Base-by-base conservation (phyloP, 441 rosid species). In the Euphorbia celastroides region DNA sequence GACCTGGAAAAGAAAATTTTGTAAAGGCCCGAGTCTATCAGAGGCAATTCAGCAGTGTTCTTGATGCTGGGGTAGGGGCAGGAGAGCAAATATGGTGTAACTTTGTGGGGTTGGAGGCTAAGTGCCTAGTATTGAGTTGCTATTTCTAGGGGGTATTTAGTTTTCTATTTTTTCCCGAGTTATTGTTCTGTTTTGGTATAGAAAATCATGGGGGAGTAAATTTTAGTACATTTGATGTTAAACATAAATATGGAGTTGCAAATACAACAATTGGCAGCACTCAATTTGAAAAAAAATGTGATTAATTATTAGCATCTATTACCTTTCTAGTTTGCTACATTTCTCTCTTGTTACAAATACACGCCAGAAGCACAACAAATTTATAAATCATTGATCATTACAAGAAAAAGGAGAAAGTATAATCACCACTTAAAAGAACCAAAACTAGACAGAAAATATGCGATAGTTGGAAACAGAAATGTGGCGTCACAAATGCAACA, bases 21-120 rank as follows among this genome's bases (percentile, higher is more conserved):
- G 84, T 80, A 79, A 79, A 83, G 73, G 83, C 64, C 25, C 9
- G 31, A 62, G 52, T 70, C 61, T 60, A 41, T 38, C 28, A 64
- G n/a, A 65, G 71, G 71, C 48, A 46, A 54, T 58, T 69, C 0
- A 20, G 70, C 68, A 51, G 69, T 14, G 26, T 68, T 77, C 72
- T 70, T 61, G 58, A 78, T 61, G 71, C 62, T 46, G 63, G 5
- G 22, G 56, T 25, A 11, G 10, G 56, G 10, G 69, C 59, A 26
- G 61, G 31, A 75, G 56, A 55, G 72, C 51, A 58, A 60, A 30
- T 51, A 28, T 74, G 72, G 77, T 68, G 66, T 62, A 72, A 70
- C 63, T 61, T 16, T 46, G 64, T 28, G 55, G 74, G 50, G 58
- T 44, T 65, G 82, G 75, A 70, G 75, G 76, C 75, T 59, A 67